Base-by-base conservation (phyloP, 2,329 filamentous ascomycete genomes). In the Coniochaeta sp. region DNA sequence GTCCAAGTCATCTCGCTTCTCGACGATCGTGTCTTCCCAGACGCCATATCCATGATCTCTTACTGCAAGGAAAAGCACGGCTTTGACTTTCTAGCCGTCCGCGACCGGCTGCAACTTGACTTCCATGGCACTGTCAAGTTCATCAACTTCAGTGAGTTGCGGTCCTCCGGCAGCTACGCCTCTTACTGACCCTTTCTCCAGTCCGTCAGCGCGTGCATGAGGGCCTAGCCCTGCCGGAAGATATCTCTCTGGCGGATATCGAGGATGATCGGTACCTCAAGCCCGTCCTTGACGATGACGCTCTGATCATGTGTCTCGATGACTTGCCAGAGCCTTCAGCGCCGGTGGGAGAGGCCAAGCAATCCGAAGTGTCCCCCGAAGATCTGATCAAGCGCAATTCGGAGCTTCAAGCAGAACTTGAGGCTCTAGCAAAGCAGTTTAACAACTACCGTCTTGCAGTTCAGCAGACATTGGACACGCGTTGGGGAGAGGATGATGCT, bases 221-320 rank as follows among this genome's bases (percentile, higher is more conserved):
- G 40, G 75, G 77, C 47, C 66, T 72, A 36, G 47, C 75, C 7
- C 70, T 85, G 3, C 84, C 85, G 0, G 79, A 82, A 61, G 74
- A 88, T 50, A 86, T 90, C 61, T 79, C 84, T 2, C 77, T 77
- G 38, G 76, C 79, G 2, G 79, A 86, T 28, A 86, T 97, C 63
- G 81, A 86, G n/a, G 85, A 91, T 62, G 93, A 98, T 64, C 81
- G 83, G 64, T 96, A 87, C 69, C 79, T 99, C 61, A 89, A 89
- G 70, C 95, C 95, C 0, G 87, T 92, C 4, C 76, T 99, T 8
- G 88, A 95, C 61, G 91, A 97, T 65, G 95, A 99, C 71, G 90
- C 93, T 4, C 78, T 98, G 58, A 84, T 99, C 34, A 92, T 96
- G 70, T 90, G 85, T 60, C 79, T 99, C 22, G 93, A 96, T 64